Conservation (phyloP, 129 eudicot species). For the Saposhnikovia divaricata region DNA sequence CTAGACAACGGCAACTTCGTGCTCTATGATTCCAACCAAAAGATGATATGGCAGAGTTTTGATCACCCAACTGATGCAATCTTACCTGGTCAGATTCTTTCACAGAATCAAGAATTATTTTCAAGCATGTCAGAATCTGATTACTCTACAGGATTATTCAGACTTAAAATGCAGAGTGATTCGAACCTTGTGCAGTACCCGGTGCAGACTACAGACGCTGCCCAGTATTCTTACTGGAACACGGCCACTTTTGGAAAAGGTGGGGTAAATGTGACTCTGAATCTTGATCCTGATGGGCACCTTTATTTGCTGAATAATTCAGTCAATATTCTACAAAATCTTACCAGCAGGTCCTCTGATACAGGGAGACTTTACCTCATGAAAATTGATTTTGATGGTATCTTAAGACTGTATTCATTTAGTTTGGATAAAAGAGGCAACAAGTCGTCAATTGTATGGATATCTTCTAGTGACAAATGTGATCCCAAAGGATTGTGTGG, state of each 20-base stretch:
- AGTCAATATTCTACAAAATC: no score
- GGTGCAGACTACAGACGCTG: neutral
- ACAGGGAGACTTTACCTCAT: neutral
- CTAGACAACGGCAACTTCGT: conserved; percentile 32
- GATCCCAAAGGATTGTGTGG: conserved; percentile 4
- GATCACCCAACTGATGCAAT: conserved; percentile 21
- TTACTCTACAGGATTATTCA: conserved; percentile 8
- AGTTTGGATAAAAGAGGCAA: no score
- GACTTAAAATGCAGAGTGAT: conserved; percentile 11
- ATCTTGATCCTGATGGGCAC: conserved; percentile 13
- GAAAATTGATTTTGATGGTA: no score
- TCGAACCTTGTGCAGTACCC: conserved; percentile 13
- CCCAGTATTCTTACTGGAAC: neutral
- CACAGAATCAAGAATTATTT: neutral
- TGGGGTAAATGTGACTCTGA: neutral
- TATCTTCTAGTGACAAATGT: no score
- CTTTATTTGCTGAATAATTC: neutral
- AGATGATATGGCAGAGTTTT: conserved; percentile 25
- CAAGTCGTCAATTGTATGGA: no score
- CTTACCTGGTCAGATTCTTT: conserved; percentile 8
- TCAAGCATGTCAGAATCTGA: conserved; percentile 11
- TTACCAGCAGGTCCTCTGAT: no score
- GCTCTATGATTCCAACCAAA: conserved; percentile 15
- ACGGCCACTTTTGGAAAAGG: neutral
- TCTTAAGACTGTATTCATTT: no score